Conservation (phyloP, 129 eudicot species). For the Centrapalus pauciflorus region DNA sequence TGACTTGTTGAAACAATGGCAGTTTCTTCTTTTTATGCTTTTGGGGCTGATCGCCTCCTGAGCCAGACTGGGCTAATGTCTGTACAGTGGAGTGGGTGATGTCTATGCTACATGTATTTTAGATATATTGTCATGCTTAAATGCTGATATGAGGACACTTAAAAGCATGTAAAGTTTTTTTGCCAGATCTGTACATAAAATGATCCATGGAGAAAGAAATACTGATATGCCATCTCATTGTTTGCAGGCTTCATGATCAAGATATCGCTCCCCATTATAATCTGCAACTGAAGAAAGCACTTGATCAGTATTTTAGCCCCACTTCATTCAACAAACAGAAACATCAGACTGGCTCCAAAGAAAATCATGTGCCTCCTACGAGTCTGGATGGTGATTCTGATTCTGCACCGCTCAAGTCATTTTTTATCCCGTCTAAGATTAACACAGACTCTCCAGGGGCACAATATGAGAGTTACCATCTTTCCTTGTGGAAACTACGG, state of each 20-base stretch:
- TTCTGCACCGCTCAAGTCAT: conserved; percentile 30
- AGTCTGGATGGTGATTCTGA: conserved; percentile 30
- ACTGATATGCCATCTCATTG: background rate
- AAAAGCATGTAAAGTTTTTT: background rate
- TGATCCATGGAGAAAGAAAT: conserved; percentile 1
- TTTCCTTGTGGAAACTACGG: conserved; percentile 59
- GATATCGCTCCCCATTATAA: conserved; percentile 46
- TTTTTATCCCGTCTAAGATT: conserved; percentile 47
- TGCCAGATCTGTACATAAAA: background rate
- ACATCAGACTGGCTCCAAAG: conserved; percentile 29
- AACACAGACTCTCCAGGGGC: conserved; percentile 40
- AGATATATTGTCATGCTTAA: background rate
- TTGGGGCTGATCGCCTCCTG: no score
- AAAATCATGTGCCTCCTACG: background rate
- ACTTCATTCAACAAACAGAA: conserved; percentile 51
- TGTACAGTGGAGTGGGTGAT: no score
- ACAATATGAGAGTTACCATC: conserved; percentile 52
- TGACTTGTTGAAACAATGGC: no score
- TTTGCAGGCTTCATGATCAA: conserved; percentile 57
- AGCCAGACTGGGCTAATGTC: no score
- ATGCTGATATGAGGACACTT: no score
- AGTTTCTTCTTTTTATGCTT: no score
- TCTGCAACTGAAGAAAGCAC: conserved; percentile 54
- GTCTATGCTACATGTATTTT: no score
- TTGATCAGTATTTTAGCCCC: conserved; percentile 54